phyloP scores from a whole-genome alignment of 495 filamentous ascomycete genomes.

The Tuber microsphaerosporum region DNA sequence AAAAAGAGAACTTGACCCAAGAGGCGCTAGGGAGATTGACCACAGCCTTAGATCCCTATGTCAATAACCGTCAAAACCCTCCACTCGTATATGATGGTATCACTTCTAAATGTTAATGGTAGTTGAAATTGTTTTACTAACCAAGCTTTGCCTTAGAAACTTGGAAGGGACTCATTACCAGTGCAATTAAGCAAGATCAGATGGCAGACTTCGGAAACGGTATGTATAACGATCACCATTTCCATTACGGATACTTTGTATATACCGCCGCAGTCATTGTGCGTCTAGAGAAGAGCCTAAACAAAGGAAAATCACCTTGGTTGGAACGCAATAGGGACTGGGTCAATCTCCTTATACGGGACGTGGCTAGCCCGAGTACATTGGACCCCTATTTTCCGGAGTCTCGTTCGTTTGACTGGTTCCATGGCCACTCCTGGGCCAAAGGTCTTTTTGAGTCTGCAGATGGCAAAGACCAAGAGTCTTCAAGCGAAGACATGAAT shows the following conservation, averaged over 20 bases:
- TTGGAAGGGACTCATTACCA: slow-evolving; percentile 83
- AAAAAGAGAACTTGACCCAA: slow-evolving; percentile 54
- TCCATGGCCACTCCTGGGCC: slow-evolving; percentile 91
- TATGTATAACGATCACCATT: slow-evolving; percentile 94
- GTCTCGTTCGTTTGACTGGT: slow-evolving; percentile 88
- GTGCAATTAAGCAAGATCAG: slow-evolving; percentile 62
- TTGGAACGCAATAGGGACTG: slow-evolving; percentile 63
- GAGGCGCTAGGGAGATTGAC: slow-evolving; percentile 63
- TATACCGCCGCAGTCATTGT: slow-evolving; percentile 80
- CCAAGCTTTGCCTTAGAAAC: slow-evolving; percentile 51
- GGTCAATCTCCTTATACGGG: slow-evolving; percentile 62
- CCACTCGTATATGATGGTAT: slow-evolving; percentile 71
- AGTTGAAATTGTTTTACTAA: slow-evolving; percentile 60
- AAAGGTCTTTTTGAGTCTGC: slow-evolving; percentile 85
- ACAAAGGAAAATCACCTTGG: slow-evolving; percentile 52
- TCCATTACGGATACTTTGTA: slow-evolving; percentile 77
- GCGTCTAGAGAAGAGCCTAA: slow-evolving; percentile 53
- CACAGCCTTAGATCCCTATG: slow-evolving; percentile 66
- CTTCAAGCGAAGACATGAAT: slow-evolving; percentile 81
- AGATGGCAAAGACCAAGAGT: slow-evolving; percentile 91
- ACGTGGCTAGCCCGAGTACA: slow-evolving; percentile 67
- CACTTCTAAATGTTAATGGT: neutral
- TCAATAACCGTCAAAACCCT: slow-evolving; percentile 66
- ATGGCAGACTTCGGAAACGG: slow-evolving; percentile 43
- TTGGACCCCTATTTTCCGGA: slow-evolving; percentile 74